Conservation (phyloP, 208 protist genomes). For the Leishmania major region DNA sequence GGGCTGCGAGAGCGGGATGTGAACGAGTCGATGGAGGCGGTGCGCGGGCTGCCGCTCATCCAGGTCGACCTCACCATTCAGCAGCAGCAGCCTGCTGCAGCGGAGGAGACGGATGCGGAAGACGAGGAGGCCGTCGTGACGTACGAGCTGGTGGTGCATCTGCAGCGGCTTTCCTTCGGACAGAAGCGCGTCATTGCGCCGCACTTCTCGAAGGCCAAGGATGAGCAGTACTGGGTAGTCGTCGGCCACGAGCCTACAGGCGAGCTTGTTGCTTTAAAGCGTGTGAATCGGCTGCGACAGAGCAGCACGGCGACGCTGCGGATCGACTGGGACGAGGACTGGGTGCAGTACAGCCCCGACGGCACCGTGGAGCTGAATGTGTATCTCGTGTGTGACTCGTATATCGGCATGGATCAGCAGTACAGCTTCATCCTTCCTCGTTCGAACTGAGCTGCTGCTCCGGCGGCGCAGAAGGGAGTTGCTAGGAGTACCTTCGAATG, state of each 20-base stretch:
- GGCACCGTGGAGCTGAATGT: conserved; percentile 60
- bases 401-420: conserved; percentile 92
- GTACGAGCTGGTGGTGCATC: conserved; percentile 62
- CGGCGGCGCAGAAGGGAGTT: background rate
- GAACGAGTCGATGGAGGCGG: conserved; percentile 75
- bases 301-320: conserved; percentile 52
- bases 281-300: conserved; percentile 73
- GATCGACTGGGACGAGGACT: conserved; percentile 92
- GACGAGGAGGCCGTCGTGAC: conserved; percentile 38
- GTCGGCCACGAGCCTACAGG: conserved; percentile 81
- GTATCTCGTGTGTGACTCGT: conserved; percentile 92
- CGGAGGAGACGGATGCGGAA: conserved; percentile 6
- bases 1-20: conserved; percentile 51
- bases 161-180: conserved; percentile 64
- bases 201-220: conserved; percentile 89
- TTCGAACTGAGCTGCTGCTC: conserved; percentile 17
- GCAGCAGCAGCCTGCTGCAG: conserved; percentile 21
- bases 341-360: conserved; percentile 37
- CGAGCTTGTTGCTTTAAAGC: conserved; percentile 94
- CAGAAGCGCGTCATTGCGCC: conserved; percentile 78
- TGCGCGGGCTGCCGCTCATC: conserved; percentile 75
- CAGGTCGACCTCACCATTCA: conserved; percentile 65
- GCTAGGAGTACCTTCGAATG: background rate
- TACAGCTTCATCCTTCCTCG: conserved; percentile 67
- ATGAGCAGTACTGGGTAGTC: conserved; percentile 94